Conservation (phyloP, 1,284 basidiomycete genomes). For the Trametes sp. region DNA sequence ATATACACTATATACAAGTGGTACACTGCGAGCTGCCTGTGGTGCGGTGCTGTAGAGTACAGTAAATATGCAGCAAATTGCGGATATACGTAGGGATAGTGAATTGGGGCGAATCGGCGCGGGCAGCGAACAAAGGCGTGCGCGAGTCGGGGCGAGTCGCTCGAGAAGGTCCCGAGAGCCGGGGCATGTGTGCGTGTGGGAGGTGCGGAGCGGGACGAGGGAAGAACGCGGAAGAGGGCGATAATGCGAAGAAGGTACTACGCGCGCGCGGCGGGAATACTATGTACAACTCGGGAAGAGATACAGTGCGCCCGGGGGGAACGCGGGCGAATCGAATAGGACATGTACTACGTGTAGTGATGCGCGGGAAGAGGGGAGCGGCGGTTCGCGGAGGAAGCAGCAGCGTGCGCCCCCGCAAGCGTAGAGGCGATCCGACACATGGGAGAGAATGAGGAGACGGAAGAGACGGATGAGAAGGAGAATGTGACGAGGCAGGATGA, state of each 20-base stretch:
- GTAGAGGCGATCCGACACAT: background rate
- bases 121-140: background rate
- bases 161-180: background rate
- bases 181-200: slow-evolving; percentile 9
- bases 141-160: background rate
- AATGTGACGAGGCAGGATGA: background rate
- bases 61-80: slow-evolving; percentile 15
- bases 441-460: background rate
- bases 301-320: slow-evolving; percentile 16
- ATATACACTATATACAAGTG: slow-evolving; percentile 29
- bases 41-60: slow-evolving; percentile 27
- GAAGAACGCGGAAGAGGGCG: background rate
- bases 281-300: no score
- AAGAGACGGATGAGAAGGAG: background rate
- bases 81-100: background rate
- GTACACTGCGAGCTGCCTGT: slow-evolving; percentile 21
- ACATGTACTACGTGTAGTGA: slow-evolving; percentile 28
- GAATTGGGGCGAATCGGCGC: background rate
- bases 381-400: background rate
- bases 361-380: background rate
- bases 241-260: slow-evolving; percentile 12
- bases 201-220: background rate
- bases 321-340: slow-evolving; percentile 17
- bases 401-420: background rate
- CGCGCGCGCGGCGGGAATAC: no score